Base-by-base conservation (phyloP, 441 rosid species). In the Aleurites moluccanus region DNA sequence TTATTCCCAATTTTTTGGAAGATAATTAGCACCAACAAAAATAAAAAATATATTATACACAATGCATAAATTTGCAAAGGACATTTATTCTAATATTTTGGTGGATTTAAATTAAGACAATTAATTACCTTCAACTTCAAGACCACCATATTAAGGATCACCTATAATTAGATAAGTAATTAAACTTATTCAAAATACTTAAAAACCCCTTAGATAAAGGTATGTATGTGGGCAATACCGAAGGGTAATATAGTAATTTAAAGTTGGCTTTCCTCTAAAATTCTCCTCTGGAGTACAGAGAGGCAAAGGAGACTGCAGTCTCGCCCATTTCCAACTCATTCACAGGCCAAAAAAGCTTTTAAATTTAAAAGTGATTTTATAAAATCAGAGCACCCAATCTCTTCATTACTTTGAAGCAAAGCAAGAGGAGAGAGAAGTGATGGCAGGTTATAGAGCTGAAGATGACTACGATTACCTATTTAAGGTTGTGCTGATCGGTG, bases 391-490 rank as follows among this genome's bases (percentile, higher is more conserved):
- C 0, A 45, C 38, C 10, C 35, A n/a, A 6, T 49, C 50, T 67
- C 57, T 64, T 59, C 28, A 21, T 13, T 53, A 70, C 40, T 56
- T 69, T 45, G 45, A 69, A 75, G 73, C 63, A 45, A 75, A 70
- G 55, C 55, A 56, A 52, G 28, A 23, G 42, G 13, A 10, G 72
- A 42, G 57, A 52, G 18, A n/a, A 40, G 11, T 56, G 21, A 92
- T 90, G 95, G 92, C 89, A 65, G 95, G 92, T 42, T 90, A 88
- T 82, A 87, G 84, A 83, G 89, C 95, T 38, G 97, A 92, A 75
- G 95, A 90, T 82, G 95, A 92, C 79, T 92, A 92, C 18, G 97
- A 92, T 77, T 92, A 88, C 87, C 90, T 92, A 13, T 92, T 90
- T 82, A 90, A 92, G 80, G 86, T 90, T 49, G 95, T 92, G 9